Evolutionary conservation across 768 basidiomycete genomes (phyloP), one percentile per base, ranked within the genome.

Genomic region (Lentinula detonsa): DNA sequence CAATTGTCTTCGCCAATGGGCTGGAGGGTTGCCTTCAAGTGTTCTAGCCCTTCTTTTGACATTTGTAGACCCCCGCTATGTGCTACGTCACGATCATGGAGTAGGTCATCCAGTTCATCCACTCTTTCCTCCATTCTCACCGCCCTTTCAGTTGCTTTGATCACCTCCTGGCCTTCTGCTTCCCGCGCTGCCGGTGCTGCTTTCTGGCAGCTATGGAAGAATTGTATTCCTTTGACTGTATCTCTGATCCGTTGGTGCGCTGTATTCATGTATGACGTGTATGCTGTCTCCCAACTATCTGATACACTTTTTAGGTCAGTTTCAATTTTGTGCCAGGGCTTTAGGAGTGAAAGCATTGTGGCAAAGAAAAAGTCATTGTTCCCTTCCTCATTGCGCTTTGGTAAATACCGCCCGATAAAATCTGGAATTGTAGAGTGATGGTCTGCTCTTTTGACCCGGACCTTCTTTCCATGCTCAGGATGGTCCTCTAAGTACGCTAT

Each of bases 331-430:
- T 71, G 59, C 79, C 77, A 81, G 1, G 78, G 78, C 51, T 73
- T 73, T 5, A 79, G 60, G 2, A 78, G 65, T 43, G 72, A 53
- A 0, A 79, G 63, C 65, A 76, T 76, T 1, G 55, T 66, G 4
- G 78, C 77, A 39, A 66, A 74, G 49, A 77, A 81, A 10, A 75
- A 71, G 0, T 62, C 33, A 1, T 64, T 39, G 2, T 35, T 39
- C 0, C 68, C 67, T 1, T 52, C 16, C 28, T 75, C 68, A 57
- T 78, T 65, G 0, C 57, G 7, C 0, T 64, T 34, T 1, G 77
- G 74, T 56, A 80, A 75, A 18, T 64, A 76, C 0, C 53, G 65
- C 0, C 78, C 79, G n/a, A 77, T 63, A 54, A 80, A 70, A 39
- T 75, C 72, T 0, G 75, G 74, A 0, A 79, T 46, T 0, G 57